A percentile compares a stretch with the other conserved stretches of the same genome.
phyloP scores from a whole-genome alignment of 2,329 filamentous ascomycete genomes.

The Coniochaeta prunicola region DNA sequence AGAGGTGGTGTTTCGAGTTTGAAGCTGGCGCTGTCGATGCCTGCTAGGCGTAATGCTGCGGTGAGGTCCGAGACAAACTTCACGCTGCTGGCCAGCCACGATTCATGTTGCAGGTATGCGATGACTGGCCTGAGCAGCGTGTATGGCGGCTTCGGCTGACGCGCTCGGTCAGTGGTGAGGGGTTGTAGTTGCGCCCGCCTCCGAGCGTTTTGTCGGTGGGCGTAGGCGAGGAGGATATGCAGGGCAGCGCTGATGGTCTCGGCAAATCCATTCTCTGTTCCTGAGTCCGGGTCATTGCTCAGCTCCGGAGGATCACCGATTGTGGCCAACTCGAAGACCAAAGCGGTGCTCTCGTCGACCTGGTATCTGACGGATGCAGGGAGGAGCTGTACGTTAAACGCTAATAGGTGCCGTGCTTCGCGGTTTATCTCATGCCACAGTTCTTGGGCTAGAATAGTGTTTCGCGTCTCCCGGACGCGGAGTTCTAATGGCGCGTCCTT shows the following conservation, averaged over 20 bases:
- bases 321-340: constrained; percentile 62
- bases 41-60: constrained; percentile 35
- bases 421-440: constrained; percentile 83
- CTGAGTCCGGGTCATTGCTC: constrained; percentile 19
- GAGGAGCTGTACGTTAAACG: constrained; percentile 61
- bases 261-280: constrained; percentile 44
- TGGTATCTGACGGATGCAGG: constrained; percentile 50
- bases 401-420: constrained; percentile 67
- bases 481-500: constrained; percentile 56
- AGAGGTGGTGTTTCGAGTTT: constrained; percentile 31
- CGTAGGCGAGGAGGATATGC: constrained; percentile 69
- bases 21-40: constrained; percentile 33
- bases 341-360: constrained; percentile 42
- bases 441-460: constrained; percentile 77
- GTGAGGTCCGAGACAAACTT: constrained; percentile 36
- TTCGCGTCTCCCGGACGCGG: constrained; percentile 65
- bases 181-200: constrained; percentile 53
- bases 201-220: constrained; percentile 69
- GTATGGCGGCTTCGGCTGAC: constrained; percentile 32
- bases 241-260: constrained; percentile 60
- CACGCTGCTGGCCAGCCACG: constrained; percentile 29
- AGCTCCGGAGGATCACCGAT: constrained; percentile 37
- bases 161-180: constrained; percentile 27
- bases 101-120: constrained; percentile 37
- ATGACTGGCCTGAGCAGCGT: constrained; percentile 45